A percentile compares a stretch with the other conserved stretches of the same genome.
phyloP scores from a whole-genome alignment of 2,329 filamentous ascomycete genomes.

The Alternaria incomplexa region DNA sequence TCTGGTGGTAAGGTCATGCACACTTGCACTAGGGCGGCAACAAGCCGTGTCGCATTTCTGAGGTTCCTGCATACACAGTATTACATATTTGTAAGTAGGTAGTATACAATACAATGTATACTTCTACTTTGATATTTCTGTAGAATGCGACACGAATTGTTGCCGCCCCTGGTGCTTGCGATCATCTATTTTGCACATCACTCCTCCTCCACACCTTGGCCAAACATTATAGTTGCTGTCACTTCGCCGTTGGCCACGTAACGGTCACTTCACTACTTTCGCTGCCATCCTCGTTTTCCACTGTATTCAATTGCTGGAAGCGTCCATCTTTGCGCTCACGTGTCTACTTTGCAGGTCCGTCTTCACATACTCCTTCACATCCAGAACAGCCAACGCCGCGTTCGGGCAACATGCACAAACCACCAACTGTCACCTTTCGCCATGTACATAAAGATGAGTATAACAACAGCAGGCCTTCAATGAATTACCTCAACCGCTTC shows the following conservation, averaged over 20 bases:
- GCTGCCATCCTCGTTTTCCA: not conserved
- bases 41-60: too few species aligned
- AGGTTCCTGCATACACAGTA: too few species aligned
- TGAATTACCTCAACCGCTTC: conserved; percentile 18
- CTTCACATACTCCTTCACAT: conserved; percentile 8
- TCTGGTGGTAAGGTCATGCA: not conserved
- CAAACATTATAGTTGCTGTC: not conserved
- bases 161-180: not conserved
- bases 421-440: not conserved
- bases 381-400: not conserved
- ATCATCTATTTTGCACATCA: conserved; percentile 1
- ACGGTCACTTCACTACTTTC: not conserved
- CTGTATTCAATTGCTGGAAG: not conserved
- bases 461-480: not conserved
- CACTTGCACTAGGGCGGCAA: too few species aligned
- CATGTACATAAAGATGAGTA: not conserved
- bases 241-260: not conserved
- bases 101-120: too few species aligned
- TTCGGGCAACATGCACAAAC: conserved; percentile 7
- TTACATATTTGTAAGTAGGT: too few species aligned
- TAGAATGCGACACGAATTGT: too few species aligned
- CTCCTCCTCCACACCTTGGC: conserved; percentile 8
- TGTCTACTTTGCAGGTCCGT: conserved; percentile 2
- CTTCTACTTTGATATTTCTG: too few species aligned
- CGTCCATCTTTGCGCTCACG: not conserved